phyloP scores from a whole-genome alignment of 371 early-diverging fungal species.

The Lichtheimia ornata region DNA sequence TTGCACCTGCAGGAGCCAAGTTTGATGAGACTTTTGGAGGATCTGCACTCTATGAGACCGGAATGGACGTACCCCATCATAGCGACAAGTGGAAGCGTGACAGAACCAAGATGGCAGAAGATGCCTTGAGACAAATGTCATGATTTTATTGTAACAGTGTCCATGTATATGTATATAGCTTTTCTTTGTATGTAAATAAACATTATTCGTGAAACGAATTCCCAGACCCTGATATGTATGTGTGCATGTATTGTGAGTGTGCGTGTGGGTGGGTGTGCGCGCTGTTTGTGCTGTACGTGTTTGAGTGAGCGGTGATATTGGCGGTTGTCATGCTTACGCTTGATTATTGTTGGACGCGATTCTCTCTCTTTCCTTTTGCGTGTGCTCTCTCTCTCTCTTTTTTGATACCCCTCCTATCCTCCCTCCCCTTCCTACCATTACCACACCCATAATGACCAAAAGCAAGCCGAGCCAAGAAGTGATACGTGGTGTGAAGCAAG shows the following conservation, averaged over 20 bases:
- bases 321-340: background rate
- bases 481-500: conserved; percentile 31
- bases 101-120: background rate
- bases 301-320: too few species aligned
- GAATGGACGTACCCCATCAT: background rate
- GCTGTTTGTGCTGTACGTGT: too few species aligned
- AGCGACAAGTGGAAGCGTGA: background rate
- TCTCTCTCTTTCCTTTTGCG: background rate
- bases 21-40: conserved; percentile 20
- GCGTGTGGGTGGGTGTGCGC: too few species aligned
- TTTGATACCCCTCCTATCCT: background rate
- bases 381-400: background rate
- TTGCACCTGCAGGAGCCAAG: conserved; percentile 18
- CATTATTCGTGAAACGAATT: too few species aligned
- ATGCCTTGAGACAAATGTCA: conserved; percentile 10
- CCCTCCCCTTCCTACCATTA: too few species aligned
- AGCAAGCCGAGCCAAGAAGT: conserved; percentile 16
- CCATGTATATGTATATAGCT: background rate
- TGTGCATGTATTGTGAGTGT: too few species aligned
- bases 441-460: background rate
- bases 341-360: background rate
- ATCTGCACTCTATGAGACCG: conserved; percentile 14
- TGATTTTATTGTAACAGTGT: background rate
- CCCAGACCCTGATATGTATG: too few species aligned
- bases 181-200: background rate